Base-by-base conservation (phyloP, 1,284 basidiomycete species). In the Flammula alnicola region DNA sequence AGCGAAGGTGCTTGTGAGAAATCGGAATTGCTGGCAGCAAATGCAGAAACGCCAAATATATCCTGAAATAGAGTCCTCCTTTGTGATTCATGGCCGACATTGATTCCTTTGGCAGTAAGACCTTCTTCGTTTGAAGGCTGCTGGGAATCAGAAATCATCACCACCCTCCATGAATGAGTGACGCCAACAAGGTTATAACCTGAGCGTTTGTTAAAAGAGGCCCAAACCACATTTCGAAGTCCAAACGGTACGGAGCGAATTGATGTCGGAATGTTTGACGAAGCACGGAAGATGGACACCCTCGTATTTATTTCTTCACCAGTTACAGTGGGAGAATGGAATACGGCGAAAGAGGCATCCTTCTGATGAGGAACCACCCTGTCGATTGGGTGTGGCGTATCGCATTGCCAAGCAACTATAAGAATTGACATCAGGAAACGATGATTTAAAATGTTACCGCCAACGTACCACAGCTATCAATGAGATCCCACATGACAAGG, bases 401-500 rank as follows among this genome's bases (percentile, higher is more conserved):
- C 70, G 54, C 76, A 69, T 47, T 80, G 78, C 88, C 88, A 91
- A 43, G 40, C 25, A 47, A 55, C 47, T 59, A 36, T 44, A 47
- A 47, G 17, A 22, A 47, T 37, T 51, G 33, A 51, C 47, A 35
- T 19, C 41, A 42, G 19, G 60, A 41, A 71, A 43, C 14, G 39
- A 26, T 33, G 20, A 22, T 23, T 27, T 45, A 29, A 12, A 37
- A 19, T 7, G 7, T 12, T 7, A 7, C 6, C 6, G 23, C 4
- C 8, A 25, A 69, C 80, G 61, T 64, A 91, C 91, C 83, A 61
- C 78, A 77, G 52, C 84, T 86, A 23, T 76, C 73, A 42, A 96
- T 66, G 27, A 96, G 66, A 67, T 97, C 91, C 93, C 94, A 97
- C 35, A 93, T 68, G 20, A 84, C 73, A 4, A 93, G 60, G 29